Percentiles rank a stretch among this genome's conserved stretches.
phyloP scores from a whole-genome alignment of 331 rosid genomes.

The Malus hybrid region DNA sequence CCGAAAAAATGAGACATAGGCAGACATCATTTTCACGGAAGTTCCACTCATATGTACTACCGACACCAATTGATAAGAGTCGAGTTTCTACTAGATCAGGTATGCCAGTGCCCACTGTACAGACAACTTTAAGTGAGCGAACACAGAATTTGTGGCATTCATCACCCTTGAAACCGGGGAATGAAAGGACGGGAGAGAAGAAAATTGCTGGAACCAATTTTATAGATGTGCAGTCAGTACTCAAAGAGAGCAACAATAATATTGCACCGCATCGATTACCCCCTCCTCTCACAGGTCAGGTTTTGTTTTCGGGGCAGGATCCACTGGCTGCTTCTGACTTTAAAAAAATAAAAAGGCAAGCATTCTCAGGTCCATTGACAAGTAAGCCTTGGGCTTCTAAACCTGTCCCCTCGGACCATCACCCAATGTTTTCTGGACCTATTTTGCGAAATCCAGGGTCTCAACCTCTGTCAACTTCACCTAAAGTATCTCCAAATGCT shows the following conservation, averaged over 20 bases:
- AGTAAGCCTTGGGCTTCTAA: constrained; percentile 51
- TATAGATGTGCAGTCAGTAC: constrained; percentile 41
- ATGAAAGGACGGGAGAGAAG: constrained; percentile 37
- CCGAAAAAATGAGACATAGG: constrained; percentile 55
- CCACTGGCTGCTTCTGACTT: constrained; percentile 36
- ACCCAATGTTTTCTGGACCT: constrained; percentile 82
- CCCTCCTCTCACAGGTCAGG: constrained; percentile 50
- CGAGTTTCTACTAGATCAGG: constrained; percentile 39
- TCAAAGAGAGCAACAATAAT: constrained; percentile 73
- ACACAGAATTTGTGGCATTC: constrained; percentile 72
- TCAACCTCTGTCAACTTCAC: constrained; percentile 62
- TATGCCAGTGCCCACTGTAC: constrained; percentile 32
- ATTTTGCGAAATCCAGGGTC: constrained; percentile 53
- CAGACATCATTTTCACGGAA: constrained; percentile 66
- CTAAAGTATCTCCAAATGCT: constrained; percentile 59
- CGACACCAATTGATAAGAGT: constrained; percentile 65
- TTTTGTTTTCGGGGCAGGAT: constrained; percentile 32
- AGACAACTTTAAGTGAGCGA: constrained; percentile 27
- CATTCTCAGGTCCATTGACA: constrained; percentile 89
- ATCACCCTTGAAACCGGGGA: constrained; percentile 68
- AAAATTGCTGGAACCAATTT: constrained; percentile 30
- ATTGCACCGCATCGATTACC: constrained; percentile 44
- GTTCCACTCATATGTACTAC: constrained; percentile 82
- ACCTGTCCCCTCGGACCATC: constrained; percentile 28
- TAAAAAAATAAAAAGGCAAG: constrained; percentile 58